Base-by-base conservation (phyloP, 2,329 filamentous ascomycete genomes). In the Madurella fahalii region DNA sequence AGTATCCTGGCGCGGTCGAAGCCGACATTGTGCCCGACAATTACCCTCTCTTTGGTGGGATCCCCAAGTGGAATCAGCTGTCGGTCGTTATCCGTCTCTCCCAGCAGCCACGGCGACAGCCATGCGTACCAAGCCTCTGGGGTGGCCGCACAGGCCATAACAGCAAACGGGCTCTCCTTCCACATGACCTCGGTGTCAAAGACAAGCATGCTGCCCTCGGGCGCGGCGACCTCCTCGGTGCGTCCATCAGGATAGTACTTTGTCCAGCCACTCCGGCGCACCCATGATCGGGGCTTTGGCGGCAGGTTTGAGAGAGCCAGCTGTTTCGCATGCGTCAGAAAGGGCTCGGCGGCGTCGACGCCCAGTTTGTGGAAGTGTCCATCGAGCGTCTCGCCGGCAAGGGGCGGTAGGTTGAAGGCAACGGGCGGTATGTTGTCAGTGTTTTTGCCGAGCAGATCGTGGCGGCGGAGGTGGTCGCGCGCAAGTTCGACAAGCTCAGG, bases 171-270 rank as follows among this genome's bases (percentile, higher is more conserved):
- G 61, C 86, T 93, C 67, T 94, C 84, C 68, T 95, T 95, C 82
- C 87, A 99, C 86, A 99, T 86, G 45, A 96, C 92, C 71, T 99
- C 94, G 1, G 92, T 95, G 71, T 99, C 94, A 64, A 99, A 99
- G 39, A 88, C 92, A 52, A 97, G 76, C 78, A 93, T 86, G 3
- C 81, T 74, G 67, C 94, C 92, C 57, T 93, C 79, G 0, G 95
- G 94, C 9, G 84, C 83, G 58, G 87, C 84, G 4, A 96, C 83
- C 2, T 78, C 69, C 67, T 94, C 88, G 15, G 79, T 80, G 12
- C 74, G 77, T 18, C 90, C 91, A 68, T 95, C 86, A 2, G 76
- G 68, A 61, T 86, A 79, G 72, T 99, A 99, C 71, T 91, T 96
- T 0, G 92, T 97, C 94, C 94, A 99, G 1, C 94, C 95, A 67